Conservation (phyloP, 2,329 filamentous ascomycete species). For the Calonectria pteridis region DNA sequence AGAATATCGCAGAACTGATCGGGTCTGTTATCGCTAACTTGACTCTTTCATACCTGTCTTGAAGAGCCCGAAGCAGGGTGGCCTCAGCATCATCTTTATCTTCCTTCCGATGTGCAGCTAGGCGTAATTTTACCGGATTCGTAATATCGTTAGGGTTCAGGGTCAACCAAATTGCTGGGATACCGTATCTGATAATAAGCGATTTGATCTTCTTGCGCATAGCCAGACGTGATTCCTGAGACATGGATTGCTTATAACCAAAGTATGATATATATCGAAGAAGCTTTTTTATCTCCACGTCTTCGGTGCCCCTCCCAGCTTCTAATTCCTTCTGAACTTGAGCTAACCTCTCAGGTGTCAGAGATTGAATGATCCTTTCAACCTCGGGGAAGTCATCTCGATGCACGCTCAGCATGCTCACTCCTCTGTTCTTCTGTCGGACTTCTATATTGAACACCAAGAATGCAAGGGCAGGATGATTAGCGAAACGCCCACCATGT, state of each 20-base stretch:
- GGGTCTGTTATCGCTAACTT: constrained; percentile 18
- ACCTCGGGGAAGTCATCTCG: background rate
- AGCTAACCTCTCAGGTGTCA: background rate
- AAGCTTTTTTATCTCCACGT: constrained; percentile 16
- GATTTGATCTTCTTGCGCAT: constrained; percentile 22
- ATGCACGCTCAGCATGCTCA: constrained; percentile 9
- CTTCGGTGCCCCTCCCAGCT: background rate
- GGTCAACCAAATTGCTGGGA: constrained; percentile 26
- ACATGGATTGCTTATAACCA: constrained; percentile 17
- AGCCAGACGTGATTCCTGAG: background rate
- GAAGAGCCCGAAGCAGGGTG: constrained; percentile 6
- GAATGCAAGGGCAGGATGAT: constrained; percentile 5
- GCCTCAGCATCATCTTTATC: background rate
- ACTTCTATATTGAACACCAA: constrained; percentile 17
- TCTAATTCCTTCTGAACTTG: constrained; percentile 2
- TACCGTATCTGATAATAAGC: constrained; percentile 19
- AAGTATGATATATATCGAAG: constrained; percentile 10
- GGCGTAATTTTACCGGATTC: constrained; percentile 8
- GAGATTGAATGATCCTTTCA: background rate
- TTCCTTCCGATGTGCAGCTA: constrained; percentile 11
- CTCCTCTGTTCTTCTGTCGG: background rate
- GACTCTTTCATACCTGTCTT: constrained; percentile 21
- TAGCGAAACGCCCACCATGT: constrained; percentile 3
- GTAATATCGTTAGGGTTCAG: constrained; percentile 28
- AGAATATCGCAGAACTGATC: constrained; percentile 18